These are phyloP conservation scores for Colletotrichum lupini DNA, from an alignment of 2,329 filamentous ascomycete species.

Conservation along the genomic window DNA sequence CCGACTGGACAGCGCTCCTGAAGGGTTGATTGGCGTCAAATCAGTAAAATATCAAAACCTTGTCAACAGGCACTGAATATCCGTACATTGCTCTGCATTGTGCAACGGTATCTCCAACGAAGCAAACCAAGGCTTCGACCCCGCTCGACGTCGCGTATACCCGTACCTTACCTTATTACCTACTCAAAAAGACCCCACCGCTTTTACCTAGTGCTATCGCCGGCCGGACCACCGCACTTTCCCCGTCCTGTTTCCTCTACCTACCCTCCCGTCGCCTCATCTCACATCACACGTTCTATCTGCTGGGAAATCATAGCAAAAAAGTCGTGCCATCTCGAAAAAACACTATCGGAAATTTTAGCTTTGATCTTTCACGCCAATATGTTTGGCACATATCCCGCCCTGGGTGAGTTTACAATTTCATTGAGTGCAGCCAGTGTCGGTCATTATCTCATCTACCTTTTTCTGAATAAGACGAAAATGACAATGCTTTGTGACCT, in stretches of 20 bases:
- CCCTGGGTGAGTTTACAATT: constrained; percentile 49
- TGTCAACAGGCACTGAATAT: background rate
- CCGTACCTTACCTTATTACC: background rate
- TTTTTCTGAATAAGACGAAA: background rate
- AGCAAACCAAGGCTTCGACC: constrained; percentile 15
- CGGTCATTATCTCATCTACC: background rate
- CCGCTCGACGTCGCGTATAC: constrained; percentile 21
- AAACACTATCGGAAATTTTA: background rate
- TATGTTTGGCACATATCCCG: constrained; percentile 58
- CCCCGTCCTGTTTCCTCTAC: background rate
- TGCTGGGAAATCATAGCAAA: background rate
- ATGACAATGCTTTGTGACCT: background rate
- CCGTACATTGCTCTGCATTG: background rate
- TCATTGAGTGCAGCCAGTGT: constrained; percentile 2
- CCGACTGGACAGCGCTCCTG: background rate
- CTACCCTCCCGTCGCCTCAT: background rate
- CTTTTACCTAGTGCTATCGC: constrained; percentile 22
- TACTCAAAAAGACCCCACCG: constrained; percentile 19
- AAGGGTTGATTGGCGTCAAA: background rate
- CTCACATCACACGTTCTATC: constrained; percentile 1
- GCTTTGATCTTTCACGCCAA: constrained; percentile 31
- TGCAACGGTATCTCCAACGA: constrained; percentile 10
- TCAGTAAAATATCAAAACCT: background rate
- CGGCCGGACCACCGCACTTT: background rate
- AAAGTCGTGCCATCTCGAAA: background rate